phyloP scores from a whole-genome alignment of 2,329 filamentous ascomycete genomes.

The Rhynchosporium secalis region DNA sequence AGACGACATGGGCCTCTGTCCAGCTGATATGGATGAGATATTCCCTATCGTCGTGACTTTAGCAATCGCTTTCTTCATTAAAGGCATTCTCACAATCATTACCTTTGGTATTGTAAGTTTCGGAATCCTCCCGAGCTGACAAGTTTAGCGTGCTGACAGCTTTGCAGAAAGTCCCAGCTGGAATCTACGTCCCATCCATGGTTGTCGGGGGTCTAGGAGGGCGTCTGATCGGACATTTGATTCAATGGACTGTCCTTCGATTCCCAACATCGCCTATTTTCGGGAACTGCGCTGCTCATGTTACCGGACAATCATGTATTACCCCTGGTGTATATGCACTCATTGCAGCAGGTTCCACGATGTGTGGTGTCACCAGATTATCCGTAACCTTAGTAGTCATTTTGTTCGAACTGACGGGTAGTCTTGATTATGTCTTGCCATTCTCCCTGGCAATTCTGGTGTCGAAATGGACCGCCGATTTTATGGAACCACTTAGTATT shows the following conservation, averaged over 20 bases:
- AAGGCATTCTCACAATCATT: constrained; percentile 82
- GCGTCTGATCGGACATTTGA: constrained; percentile 79
- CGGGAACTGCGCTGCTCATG: constrained; percentile 67
- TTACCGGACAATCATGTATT: constrained; percentile 76
- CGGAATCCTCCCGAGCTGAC: neutral
- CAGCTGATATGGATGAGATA: constrained; percentile 71
- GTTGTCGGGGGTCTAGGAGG: constrained; percentile 93
- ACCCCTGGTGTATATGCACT: constrained; percentile 96
- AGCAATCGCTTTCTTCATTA: constrained; percentile 80
- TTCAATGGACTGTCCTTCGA: constrained; percentile 77
- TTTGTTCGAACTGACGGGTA: constrained; percentile 92
- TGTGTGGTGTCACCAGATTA: constrained; percentile 94
- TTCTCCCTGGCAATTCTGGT: constrained; percentile 91
- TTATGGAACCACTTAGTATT: constrained; percentile 89
- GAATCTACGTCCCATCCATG: constrained; percentile 98
- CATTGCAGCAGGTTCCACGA: constrained; percentile 91
- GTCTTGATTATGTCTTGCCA: constrained; percentile 89
- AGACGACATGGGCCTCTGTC: constrained; percentile 73
- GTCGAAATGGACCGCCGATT: constrained; percentile 98
- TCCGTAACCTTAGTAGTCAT: constrained; percentile 95
- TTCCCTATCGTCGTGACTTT: constrained; percentile 72
- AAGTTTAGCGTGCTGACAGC: constrained; percentile 18
- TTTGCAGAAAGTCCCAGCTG: constrained; percentile 79
- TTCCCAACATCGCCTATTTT: constrained; percentile 74
- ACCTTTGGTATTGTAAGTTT: constrained; percentile 80